Evolutionary conservation across 768 basidiomycete genomes (phyloP).

Genomic region (Hortiboletus campestris): DNA sequence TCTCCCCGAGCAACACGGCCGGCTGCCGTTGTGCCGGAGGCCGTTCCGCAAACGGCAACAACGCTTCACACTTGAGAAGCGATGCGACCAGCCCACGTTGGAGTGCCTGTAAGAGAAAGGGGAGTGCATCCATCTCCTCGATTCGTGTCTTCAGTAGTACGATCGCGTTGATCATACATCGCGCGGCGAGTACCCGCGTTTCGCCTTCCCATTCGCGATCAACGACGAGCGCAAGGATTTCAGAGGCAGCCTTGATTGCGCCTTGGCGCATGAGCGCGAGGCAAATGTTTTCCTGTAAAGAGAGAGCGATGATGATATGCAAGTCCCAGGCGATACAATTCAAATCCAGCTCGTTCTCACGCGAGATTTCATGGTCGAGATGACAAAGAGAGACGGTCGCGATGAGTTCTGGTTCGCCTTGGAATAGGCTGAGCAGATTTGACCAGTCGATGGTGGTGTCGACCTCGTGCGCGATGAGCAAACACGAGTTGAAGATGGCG

Average conservation of each 20-base stretch:
- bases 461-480: constrained; percentile 27
- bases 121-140: constrained; percentile 25
- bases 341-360: constrained; percentile 15
- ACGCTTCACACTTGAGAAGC: constrained; percentile 23
- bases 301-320: constrained; percentile 24
- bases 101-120: constrained; percentile 27
- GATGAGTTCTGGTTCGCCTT: constrained; percentile 16
- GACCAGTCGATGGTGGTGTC: constrained; percentile 19
- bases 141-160: constrained; percentile 17
- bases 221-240: constrained; percentile 21
- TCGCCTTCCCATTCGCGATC: constrained; percentile 14
- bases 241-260: constrained; percentile 22
- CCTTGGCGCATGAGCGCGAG: constrained; percentile 22
- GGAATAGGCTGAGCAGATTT: constrained; percentile 24
- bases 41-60: constrained; percentile 20
- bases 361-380: constrained; percentile 25
- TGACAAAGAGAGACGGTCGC: constrained; percentile 24
- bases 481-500: constrained; percentile 26
- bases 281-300: constrained; percentile 17
- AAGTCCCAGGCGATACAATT: constrained; percentile 29
- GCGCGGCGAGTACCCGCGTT: constrained; percentile 12
- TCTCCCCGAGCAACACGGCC: constrained; percentile 10
- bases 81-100: constrained; percentile 18
- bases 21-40: constrained; percentile 2
- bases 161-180: constrained; percentile 23